Evolutionary conservation across 306 rosid genomes (phyloP).

Genomic region (Pterocarpus macrocarpus): DNA sequence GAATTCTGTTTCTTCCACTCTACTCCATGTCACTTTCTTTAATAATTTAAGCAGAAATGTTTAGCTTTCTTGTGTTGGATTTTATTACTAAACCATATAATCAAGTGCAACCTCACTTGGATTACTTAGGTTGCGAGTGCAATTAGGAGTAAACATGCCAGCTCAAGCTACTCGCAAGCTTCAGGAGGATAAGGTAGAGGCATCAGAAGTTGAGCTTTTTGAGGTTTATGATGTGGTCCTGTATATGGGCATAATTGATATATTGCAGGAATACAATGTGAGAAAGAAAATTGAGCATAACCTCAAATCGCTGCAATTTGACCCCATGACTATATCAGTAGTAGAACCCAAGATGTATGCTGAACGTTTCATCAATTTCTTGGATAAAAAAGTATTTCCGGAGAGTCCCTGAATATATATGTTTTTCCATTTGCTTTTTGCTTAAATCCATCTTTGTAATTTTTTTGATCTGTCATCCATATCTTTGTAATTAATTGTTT

Average conservation of each 20-base stretch:
- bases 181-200: slow-evolving; percentile 57
- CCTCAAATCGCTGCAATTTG: slow-evolving; percentile 63
- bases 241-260: slow-evolving; percentile 93
- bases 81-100: background rate
- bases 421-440: slow-evolving; percentile 27
- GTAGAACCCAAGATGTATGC: slow-evolving; percentile 81
- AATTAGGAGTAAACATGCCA: slow-evolving; percentile 98
- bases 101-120: background rate
- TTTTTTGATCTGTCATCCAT: background rate
- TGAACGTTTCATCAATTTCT: slow-evolving; percentile 77
- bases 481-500: slow-evolving; percentile 44
- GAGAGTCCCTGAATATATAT: slow-evolving; percentile 51
- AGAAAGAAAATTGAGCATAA: slow-evolving; percentile 82
- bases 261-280: slow-evolving; percentile 80
- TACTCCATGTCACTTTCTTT: slow-evolving; percentile 2
- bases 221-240: slow-evolving; percentile 90
- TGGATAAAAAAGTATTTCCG: slow-evolving; percentile 74
- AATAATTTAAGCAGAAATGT: background rate
- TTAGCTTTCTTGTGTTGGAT: slow-evolving; percentile 6
- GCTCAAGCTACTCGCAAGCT: slow-evolving; percentile 75
- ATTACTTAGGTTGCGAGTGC: slow-evolving; percentile 79
- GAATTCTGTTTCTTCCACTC: slow-evolving; percentile 10
- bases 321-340: slow-evolving; percentile 73
- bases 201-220: slow-evolving; percentile 76
- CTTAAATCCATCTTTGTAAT: slow-evolving; percentile 35